Evolutionary conservation across 2,329 filamentous ascomycete genomes (phyloP).

Genomic region (Trichoderma harzianum): DNA sequence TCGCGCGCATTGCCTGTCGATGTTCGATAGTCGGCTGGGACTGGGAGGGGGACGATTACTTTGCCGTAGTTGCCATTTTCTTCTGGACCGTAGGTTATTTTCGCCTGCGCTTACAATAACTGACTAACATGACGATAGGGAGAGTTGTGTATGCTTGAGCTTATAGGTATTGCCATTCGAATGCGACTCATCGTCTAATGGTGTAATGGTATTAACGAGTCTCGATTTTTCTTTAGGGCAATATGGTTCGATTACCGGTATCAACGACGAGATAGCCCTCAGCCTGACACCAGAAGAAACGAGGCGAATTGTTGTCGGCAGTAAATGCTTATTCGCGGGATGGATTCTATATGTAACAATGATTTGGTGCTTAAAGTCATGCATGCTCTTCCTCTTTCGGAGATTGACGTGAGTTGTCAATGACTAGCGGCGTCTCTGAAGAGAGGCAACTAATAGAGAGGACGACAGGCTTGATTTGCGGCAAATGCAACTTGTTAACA

Average conservation of each 20-base stretch:
- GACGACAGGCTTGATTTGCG: constrained; percentile 22
- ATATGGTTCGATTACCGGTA: constrained; percentile 25
- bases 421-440: neutral
- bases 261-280: constrained; percentile 23
- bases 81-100: constrained; percentile 36
- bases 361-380: constrained; percentile 39
- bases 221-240: constrained; percentile 18
- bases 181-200: too few species aligned
- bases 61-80: constrained; percentile 34
- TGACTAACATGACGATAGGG: constrained; percentile 9
- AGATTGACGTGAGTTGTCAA: constrained; percentile 34
- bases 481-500: constrained; percentile 22
- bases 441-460: neutral
- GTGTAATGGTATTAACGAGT: neutral
- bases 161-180: constrained; percentile 29
- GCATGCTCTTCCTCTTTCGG: constrained; percentile 38
- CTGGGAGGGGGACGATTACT: constrained; percentile 43
- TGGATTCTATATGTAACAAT: constrained; percentile 37
- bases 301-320: constrained; percentile 22
- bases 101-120: neutral
- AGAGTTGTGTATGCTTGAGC: constrained; percentile 33
- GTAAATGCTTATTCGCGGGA: constrained; percentile 27
- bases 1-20: constrained; percentile 39
- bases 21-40: constrained; percentile 38
- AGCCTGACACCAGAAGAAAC: constrained; percentile 18